Evolutionary conservation across 345 rosid species (phyloP).

Genomic region (Rhodamnia argentea): DNA sequence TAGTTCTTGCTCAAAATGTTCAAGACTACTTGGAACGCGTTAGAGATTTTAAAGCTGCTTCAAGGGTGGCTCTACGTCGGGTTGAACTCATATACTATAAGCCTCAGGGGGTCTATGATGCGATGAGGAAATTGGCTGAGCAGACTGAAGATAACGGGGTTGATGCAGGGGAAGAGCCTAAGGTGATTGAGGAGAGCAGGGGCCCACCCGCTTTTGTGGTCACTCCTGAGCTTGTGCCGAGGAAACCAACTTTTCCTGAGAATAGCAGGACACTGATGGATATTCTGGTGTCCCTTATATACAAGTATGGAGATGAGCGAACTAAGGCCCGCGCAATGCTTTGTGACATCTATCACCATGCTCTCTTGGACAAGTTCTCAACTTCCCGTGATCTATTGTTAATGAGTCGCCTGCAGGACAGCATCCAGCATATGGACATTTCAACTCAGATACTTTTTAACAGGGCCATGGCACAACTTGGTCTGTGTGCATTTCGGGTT

Average conservation of each 20-base stretch:
- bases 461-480: conserved; percentile 96
- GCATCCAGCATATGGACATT: conserved; percentile 80
- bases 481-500: conserved; percentile 82
- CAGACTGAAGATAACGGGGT: conserved; percentile 33
- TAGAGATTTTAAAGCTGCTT: conserved; percentile 69
- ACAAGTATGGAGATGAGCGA: conserved; percentile 87
- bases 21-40: conserved; percentile 65
- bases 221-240: conserved; percentile 69
- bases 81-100: conserved; percentile 86
- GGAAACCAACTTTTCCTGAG: conserved; percentile 86
- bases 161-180: conserved; percentile 25
- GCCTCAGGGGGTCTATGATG: conserved; percentile 91
- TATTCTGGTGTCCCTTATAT: conserved; percentile 72
- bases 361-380: conserved; percentile 69
- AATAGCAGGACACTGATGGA: conserved; percentile 88
- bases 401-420: conserved; percentile 95
- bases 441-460: conserved; percentile 91
- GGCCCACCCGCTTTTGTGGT: conserved; percentile 67
- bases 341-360: conserved; percentile 92
- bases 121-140: conserved; percentile 91
- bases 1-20: conserved; percentile 81
- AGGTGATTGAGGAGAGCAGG: conserved; percentile 40
- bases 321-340: conserved; percentile 98
- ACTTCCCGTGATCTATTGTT: conserved; percentile 69
- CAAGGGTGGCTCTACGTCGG: conserved; percentile 72